These are phyloP conservation scores for Friedmanniomyces simplex DNA, from an alignment of 495 filamentous ascomycete species.

Conservation along the genomic window DNA sequence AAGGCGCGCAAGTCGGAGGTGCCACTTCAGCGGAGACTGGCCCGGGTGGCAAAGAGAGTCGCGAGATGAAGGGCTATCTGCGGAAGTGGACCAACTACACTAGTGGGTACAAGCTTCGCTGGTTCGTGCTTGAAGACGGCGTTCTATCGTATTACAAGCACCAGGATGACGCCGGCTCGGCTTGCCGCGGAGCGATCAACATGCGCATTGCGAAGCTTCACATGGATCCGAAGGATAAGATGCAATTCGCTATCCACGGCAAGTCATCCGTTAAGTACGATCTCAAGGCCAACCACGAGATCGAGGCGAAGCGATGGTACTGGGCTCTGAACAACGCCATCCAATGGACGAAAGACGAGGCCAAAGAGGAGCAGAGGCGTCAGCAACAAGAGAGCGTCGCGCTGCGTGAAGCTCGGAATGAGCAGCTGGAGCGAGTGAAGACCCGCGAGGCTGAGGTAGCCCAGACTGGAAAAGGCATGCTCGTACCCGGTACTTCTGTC, in stretches of 20 bases:
- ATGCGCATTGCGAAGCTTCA: conserved; percentile 91
- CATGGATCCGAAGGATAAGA: conserved; percentile 96
- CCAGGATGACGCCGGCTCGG: conserved; percentile 86
- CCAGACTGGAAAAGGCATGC: conserved; percentile 17
- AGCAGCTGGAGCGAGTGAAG: conserved; percentile 40
- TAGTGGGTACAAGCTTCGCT: conserved; percentile 86
- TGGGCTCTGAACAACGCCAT: conserved; percentile 99
- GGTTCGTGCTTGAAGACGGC: conserved; percentile 96
- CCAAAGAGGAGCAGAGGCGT: conserved; percentile 71
- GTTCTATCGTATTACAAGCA: conserved; percentile 99
- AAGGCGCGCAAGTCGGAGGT: conserved; percentile 36
- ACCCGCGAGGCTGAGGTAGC: conserved; percentile 39
- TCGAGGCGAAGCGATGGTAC: conserved; percentile 89
- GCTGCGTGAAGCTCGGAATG: conserved; percentile 63
- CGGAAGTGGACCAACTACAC: conserved; percentile 99
- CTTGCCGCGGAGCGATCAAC: conserved; percentile 94
- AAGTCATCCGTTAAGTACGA: conserved; percentile 99
- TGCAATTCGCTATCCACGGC: conserved; percentile 90
- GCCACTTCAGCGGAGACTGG: conserved; percentile 47
- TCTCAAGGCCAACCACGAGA: conserved; percentile 90
- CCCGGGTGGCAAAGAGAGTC: conserved; percentile 59
- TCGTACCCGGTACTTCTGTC: conserved; percentile 20
- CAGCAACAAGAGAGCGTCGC: conserved; percentile 63
- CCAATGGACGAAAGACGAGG: conserved; percentile 95
- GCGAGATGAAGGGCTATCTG: conserved; percentile 96